Conservation (phyloP, 2,329 filamentous ascomycete species). For the Fusarium sp. region DNA sequence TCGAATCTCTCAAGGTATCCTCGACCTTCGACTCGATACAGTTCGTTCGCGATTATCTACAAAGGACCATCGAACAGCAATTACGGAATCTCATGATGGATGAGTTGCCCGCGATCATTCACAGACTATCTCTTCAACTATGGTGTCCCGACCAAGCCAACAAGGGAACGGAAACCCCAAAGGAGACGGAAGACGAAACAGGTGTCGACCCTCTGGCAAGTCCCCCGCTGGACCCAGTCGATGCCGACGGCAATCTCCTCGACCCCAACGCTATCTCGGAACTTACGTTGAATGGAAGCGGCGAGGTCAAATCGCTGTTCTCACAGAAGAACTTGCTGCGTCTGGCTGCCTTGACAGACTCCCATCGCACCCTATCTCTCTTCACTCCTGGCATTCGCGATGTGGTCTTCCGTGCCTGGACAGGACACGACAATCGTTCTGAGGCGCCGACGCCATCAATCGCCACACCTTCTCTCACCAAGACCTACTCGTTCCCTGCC, state of each 20-base stretch:
- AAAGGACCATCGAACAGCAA: constrained; percentile 95
- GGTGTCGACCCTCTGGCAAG: constrained; percentile 85
- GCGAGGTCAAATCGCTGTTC: constrained; percentile 89
- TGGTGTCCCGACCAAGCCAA: constrained; percentile 86
- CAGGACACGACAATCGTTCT: constrained; percentile 78
- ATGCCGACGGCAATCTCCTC: constrained; percentile 81
- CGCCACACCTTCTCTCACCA: constrained; percentile 66
- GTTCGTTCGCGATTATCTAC: constrained; percentile 96
- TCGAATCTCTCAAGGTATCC: constrained; percentile 97
- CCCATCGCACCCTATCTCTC: constrained; percentile 88
- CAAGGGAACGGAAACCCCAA: constrained; percentile 61
- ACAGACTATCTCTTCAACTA: constrained; percentile 86
- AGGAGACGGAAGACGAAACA: constrained; percentile 66
- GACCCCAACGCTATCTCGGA: constrained; percentile 81
- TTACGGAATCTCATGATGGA: constrained; percentile 97
- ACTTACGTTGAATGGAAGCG: constrained; percentile 81
- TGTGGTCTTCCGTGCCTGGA: constrained; percentile 93
- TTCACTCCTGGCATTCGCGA: constrained; percentile 93
- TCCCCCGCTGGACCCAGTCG: constrained; percentile 84
- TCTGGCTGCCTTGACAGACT: constrained; percentile 85
- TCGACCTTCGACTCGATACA: constrained; percentile 99
- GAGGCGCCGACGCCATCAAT: constrained; percentile 67
- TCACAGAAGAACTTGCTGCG: constrained; percentile 94
- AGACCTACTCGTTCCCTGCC: constrained; percentile 71
- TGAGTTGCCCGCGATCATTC: constrained; percentile 95